Base-by-base conservation (phyloP, 768 basidiomycete species). In the Hygrophoropsis aurantiaca region DNA sequence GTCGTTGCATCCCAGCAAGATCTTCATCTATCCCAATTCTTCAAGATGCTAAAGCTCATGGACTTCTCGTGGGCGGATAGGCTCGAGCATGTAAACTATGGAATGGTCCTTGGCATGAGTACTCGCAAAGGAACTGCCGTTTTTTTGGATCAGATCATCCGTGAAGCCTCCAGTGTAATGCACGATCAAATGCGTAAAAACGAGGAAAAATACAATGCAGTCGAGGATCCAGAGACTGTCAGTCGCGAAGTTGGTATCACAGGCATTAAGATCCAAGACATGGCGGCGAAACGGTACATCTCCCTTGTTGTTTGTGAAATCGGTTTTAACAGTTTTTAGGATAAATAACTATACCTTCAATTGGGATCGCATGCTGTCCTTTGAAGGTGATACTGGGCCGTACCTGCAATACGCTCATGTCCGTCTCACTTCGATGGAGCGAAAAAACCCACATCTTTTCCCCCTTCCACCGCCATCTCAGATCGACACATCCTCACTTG, bases 331-430 rank as follows among this genome's bases (percentile, higher is more conserved):
- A 13, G 33, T 16, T 41, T 4, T 5, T 54, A 95, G 94, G 51
- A 88, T 97, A 62, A 94, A 94, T 70, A 93, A 97, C 72, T 98
- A 98, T 71, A 85, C 79, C 2, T 99, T 97, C 71, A 89, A 93
- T 67, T 90, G 90, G 85, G 82, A 89, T 52, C 82, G 93, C 34
- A 94, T 97, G 90, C 80, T 86, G 41, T 92, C 91, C 26, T 97
- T 95, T 66, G 92, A 97, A 66, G 94, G 94, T 36, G 94, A 97
- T 68, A 94, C 92, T 0, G 92, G 91, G 1, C 91, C 93, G 0
- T 97, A 97, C 72, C 82, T 97, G 21, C 94, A 97, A 73, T 97
- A 97, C 65, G 91, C 93, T 0, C 94, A 97, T 70, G 94, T 94
- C 56, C 90, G 94, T 16, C 75, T 97, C 24, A 80, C 87, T 6